Evolutionary conservation across 2,329 filamentous ascomycete species (phyloP).

Genomic region (Graphiopsis chlorocephala): DNA sequence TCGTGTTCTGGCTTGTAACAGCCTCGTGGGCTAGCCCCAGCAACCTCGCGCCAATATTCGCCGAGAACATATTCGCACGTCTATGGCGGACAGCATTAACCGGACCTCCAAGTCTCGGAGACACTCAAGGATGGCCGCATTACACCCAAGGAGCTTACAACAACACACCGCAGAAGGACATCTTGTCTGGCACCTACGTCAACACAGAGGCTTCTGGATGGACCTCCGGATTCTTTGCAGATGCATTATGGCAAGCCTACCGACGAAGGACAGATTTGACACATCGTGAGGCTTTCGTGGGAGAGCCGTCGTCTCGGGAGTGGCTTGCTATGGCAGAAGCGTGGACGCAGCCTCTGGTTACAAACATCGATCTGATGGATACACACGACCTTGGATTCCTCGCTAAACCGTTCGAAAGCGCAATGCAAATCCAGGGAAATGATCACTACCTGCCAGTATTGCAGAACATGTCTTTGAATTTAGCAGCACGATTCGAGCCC

Average conservation of each 20-base stretch:
- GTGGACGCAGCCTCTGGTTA: constrained; percentile 19
- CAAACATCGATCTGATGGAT: constrained; percentile 19
- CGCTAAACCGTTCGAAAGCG: constrained; percentile 21
- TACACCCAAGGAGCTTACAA: constrained; percentile 20
- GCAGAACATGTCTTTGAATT: constrained; percentile 19
- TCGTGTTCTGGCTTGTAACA: background rate
- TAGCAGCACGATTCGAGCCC: constrained; percentile 19
- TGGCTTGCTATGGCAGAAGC: constrained; percentile 18
- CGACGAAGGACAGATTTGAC: constrained; percentile 2
- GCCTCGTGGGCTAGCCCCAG: background rate
- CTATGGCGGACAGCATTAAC: constrained; percentile 20
- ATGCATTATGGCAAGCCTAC: constrained; percentile 22
- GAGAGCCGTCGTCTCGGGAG: constrained; percentile 11
- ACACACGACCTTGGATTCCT: constrained; percentile 23
- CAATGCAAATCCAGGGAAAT: constrained; percentile 16
- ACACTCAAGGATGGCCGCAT: constrained; percentile 19
- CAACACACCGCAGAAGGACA: constrained; percentile 17
- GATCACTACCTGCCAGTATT: constrained; percentile 17
- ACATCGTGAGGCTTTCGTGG: background rate
- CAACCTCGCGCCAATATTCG: background rate
- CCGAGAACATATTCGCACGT: constrained; percentile 21
- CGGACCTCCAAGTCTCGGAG: constrained; percentile 11
- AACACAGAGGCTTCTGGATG: constrained; percentile 18
- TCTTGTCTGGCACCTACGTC: constrained; percentile 16
- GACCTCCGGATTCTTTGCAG: constrained; percentile 21